Conservation (phyloP, 2,329 filamentous ascomycete genomes). For the Hypoxylon sp. region DNA sequence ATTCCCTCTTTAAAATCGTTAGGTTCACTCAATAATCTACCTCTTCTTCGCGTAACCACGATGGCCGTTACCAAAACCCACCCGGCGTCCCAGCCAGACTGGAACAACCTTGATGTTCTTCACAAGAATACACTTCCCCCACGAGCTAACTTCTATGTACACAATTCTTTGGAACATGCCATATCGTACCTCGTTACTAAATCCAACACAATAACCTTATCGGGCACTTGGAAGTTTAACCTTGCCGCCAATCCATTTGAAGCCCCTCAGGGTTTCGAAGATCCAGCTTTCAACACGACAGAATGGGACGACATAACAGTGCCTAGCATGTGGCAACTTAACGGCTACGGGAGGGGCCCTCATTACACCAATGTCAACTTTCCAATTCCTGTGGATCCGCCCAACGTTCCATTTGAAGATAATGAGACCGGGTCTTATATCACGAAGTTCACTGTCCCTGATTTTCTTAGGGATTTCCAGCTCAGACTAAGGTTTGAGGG, state of each 20-base stretch:
- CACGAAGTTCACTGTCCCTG: slow-evolving; percentile 61
- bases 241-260: slow-evolving; percentile 56
- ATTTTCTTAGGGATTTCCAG: slow-evolving; percentile 56
- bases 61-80: slow-evolving; percentile 40
- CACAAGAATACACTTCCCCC: slow-evolving; percentile 69
- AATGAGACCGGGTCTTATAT: slow-evolving; percentile 67
- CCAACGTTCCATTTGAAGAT: slow-evolving; percentile 67
- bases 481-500: slow-evolving; percentile 71
- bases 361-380: slow-evolving; percentile 79
- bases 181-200: slow-evolving; percentile 56
- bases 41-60: neutral
- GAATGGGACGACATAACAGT: slow-evolving; percentile 68
- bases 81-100: slow-evolving; percentile 60
- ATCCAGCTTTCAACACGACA: slow-evolving; percentile 46
- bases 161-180: slow-evolving; percentile 61
- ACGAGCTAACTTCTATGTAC: slow-evolving; percentile 67
- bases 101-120: slow-evolving; percentile 69
- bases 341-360: slow-evolving; percentile 72
- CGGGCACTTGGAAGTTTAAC: slow-evolving; percentile 63
- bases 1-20: neutral
- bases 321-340: slow-evolving; percentile 78
- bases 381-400: slow-evolving; percentile 73
- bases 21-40: neutral
- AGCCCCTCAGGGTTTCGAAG: slow-evolving; percentile 53
- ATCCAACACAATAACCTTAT: slow-evolving; percentile 57